These are phyloP conservation scores for Suhomyces panamericanus DNA, from an alignment of 1,139 yeast genomes.

Conservation along the genomic window DNA sequence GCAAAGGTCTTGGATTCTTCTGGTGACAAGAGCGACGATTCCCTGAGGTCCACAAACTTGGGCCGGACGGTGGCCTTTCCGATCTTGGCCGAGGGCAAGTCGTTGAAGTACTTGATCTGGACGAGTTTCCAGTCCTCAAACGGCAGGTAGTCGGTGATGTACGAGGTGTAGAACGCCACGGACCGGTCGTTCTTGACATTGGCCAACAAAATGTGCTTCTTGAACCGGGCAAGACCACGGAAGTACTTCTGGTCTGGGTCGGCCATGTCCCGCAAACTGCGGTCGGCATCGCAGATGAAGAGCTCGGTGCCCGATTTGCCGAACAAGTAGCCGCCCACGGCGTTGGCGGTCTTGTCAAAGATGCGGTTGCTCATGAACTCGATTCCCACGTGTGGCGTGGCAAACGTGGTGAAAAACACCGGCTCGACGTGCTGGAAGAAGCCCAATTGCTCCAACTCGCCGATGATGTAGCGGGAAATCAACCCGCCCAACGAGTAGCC, in stretches of 20 bases:
- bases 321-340: slow-evolving; percentile 59
- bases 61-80: slow-evolving; percentile 45
- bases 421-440: slow-evolving; percentile 66
- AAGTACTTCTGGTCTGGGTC: slow-evolving; percentile 52
- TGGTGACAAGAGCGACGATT: slow-evolving; percentile 22
- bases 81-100: slow-evolving; percentile 35
- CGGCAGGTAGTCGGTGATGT: slow-evolving; percentile 51
- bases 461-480: slow-evolving; percentile 64
- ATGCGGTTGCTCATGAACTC: slow-evolving; percentile 45
- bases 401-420: slow-evolving; percentile 71
- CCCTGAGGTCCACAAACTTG: slow-evolving; percentile 54
- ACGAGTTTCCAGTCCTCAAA: slow-evolving; percentile 46
- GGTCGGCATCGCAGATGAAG: slow-evolving; percentile 52
- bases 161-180: slow-evolving; percentile 56
- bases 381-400: slow-evolving; percentile 88
- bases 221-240: slow-evolving; percentile 57
- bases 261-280: slow-evolving; percentile 54
- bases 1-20: slow-evolving; percentile 19
- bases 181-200: slow-evolving; percentile 75
- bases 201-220: slow-evolving; percentile 61
- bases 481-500: slow-evolving; percentile 49
- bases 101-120: slow-evolving; percentile 40
- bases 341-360: slow-evolving; percentile 51
- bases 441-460: slow-evolving; percentile 54
- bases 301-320: slow-evolving; percentile 78